Base-by-base conservation (phyloP, 176 grass and related monocot species). In the Tuctoria greenei region DNA sequence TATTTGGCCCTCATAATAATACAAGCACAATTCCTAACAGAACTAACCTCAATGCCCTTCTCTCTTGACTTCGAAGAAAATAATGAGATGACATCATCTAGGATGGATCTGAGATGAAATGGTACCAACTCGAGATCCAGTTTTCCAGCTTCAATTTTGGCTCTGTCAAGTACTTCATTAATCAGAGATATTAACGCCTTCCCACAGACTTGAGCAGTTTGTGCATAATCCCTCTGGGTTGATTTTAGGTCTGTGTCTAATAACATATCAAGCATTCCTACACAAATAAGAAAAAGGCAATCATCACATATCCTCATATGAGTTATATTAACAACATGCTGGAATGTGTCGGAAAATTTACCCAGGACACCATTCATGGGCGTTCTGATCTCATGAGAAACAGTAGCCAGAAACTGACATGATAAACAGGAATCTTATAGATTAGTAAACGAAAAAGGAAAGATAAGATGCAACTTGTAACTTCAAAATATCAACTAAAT, bases 361-460 rank as follows among this genome's bases (percentile, higher is more conserved):
- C 95, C 95, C 63, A 99, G 85, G 65, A 99, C 95, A 49, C 95
- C 95, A 54, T 95, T 99, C 95, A 99, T 99, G 66, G 95, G 95
- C 57, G 95, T 99, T 88, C 95, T 86, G 79, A 99, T 99, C 85
- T 99, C 95, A 92, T 99, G 91, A 81, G 92, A 95, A 88, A 99
- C 95, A 61, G 92, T 99, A 36, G 95, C 95, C 71, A 99, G 95
- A 82, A 99, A 99, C 95, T 99, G 87, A 21, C 61, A 87, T 76
- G 77, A 74, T 5, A 77, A 70, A 84, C 41, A 78, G 21, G 24
- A 66, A 13, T 11, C 46, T 17, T 64, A 87, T 70, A 83, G 52
- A 84, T 69, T 26, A 25, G 10, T 12, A 26, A 58, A 58, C 23
- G 4, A 13, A 26, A 8, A 71, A 72, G 45, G 31, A 62, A 73